Evolutionary conservation across 2,329 filamentous ascomycete species (phyloP), one percentile per base, ranked within the genome.

Genomic region (Nigrograna mackinnonii): DNA sequence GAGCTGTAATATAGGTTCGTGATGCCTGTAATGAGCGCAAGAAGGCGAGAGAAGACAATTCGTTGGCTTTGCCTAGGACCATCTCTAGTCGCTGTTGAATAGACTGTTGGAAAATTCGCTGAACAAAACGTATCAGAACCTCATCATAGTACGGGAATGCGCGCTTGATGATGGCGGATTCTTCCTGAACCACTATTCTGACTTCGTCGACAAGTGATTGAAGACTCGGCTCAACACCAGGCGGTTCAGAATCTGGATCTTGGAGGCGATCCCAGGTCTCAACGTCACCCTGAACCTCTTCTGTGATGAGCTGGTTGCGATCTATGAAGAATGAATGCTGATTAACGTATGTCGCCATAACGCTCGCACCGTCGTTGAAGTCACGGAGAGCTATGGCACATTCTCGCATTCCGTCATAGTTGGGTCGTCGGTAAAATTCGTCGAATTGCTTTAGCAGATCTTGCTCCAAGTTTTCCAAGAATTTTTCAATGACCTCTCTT

Each of bases 251-350:
- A 70, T 99, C 94, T 0, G 95, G 95, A 62, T 99, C 94, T 35
- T 95, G 92, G 39, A 99, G 78, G 54, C 86, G 85, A 43, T 97
- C 92, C 91, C 92, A 96, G 2, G 74, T 79, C 36, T 82, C 78
- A n/a, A 74, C 80, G 56, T 94, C 89, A 11, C 82, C 80, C 3
- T 79, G 80, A 13, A 95, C 83, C 65, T 96, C 91, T 58, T 96
- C 91, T 0, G 86, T 87, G 37, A 96, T 86, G 43, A 99, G 77
- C 67, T 97, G 92, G 54, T 91, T 94, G 19, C 91, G 81, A 64
- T 97, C 94, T 62, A 99, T 96, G 72, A 99, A 99, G 78, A 99
- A 99, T 62, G 96, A 91, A 71, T 99, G 95, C 68, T 99, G 94
- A 64, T 99, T 99, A 62, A 99, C 92, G 68, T 97, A 99, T 9